phyloP scores from a whole-genome alignment of 805 yeast genomes.

The Wickerhamomyces bisporus region DNA sequence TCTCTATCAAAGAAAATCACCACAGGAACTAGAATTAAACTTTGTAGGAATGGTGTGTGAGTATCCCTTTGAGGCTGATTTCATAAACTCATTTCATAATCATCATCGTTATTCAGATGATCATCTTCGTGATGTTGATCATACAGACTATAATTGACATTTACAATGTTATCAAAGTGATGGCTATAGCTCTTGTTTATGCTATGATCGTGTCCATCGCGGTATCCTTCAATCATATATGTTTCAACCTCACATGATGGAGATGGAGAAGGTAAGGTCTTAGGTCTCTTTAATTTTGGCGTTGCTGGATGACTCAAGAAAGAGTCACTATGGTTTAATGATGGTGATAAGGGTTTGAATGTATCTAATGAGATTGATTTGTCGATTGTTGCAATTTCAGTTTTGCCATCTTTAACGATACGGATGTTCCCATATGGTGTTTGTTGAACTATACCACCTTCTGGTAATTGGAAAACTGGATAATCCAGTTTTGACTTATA shows the following conservation, averaged over 20 bases:
- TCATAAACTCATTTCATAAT: slow-evolving; percentile 18
- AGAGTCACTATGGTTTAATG: too few species aligned
- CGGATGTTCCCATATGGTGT: slow-evolving; percentile 22
- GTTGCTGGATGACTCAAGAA: too few species aligned
- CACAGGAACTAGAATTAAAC: too few species aligned
- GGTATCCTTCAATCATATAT: slow-evolving; percentile 25
- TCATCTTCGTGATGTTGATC: slow-evolving; percentile 21
- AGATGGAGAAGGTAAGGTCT: slow-evolving; percentile 7
- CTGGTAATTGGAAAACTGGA: slow-evolving; percentile 22
- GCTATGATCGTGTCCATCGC: slow-evolving; percentile 4
- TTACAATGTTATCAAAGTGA: slow-evolving; percentile 21
- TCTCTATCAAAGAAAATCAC: too few species aligned
- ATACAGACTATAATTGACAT: slow-evolving; percentile 22
- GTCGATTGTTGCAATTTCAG: slow-evolving; percentile 17
- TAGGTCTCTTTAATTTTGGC: background rate
- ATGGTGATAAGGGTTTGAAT: slow-evolving; percentile 3
- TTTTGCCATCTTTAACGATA: slow-evolving; percentile 14
- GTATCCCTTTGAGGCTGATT: background rate
- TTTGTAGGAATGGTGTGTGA: too few species aligned
- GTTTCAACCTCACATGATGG: slow-evolving; percentile 22
- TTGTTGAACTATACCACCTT: slow-evolving; percentile 21
- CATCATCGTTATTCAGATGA: slow-evolving; percentile 14
- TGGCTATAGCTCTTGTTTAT: slow-evolving; percentile 18
- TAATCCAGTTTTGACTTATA: too few species aligned
- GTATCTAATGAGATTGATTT: slow-evolving; percentile 10